Evolutionary conservation across 768 basidiomycete genomes (phyloP), one percentile per base, ranked within the genome.

Genomic region (Tubosaeta sp.): DNA sequence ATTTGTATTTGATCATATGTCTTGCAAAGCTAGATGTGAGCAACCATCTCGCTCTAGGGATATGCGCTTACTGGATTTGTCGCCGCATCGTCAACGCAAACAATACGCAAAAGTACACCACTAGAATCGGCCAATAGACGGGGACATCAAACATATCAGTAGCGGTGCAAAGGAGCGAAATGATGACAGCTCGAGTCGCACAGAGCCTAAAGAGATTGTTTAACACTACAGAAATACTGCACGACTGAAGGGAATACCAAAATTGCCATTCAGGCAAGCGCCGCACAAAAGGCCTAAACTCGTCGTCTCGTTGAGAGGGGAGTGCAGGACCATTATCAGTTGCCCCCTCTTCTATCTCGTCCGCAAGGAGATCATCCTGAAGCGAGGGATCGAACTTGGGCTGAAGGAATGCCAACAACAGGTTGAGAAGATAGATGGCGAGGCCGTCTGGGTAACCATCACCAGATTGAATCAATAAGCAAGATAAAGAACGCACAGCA

Each of bases 1-100:
- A 97, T 68, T 92, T 92, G 76, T 97, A 98, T 71, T 96, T 96
- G 76, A 96, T 87, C 95, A 98, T 98, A 71, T 99, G 95, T 62
- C 92, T 94, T 62, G 48, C n/a, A 42, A 21, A 25, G 30, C 31
- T 44, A 18, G 45, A 51, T 44, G 44, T 63, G 34, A 56, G 49
- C 13, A 18, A 43, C 51, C 46, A 43, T 30, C 2, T 18, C 4
- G 21, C 5, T 30, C 4, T 7, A 18, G 34, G 22, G n/a, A 25
- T 24, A 12, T 9, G 16, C 32, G 63, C 93, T 62, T 67, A 95
- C 93, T 92, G 90, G 58, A 97, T 94, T 71, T 97, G 94, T 55
- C 93, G 76, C 55, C 94, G 81, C 92, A 99, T 95, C 4, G 95
- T 98, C 59, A 98, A 75, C 19, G 90, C 81, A 65, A 97, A 97